phyloP scores from a whole-genome alignment of 169 alveolate genomes.

The Eimeria maxima region DNA sequence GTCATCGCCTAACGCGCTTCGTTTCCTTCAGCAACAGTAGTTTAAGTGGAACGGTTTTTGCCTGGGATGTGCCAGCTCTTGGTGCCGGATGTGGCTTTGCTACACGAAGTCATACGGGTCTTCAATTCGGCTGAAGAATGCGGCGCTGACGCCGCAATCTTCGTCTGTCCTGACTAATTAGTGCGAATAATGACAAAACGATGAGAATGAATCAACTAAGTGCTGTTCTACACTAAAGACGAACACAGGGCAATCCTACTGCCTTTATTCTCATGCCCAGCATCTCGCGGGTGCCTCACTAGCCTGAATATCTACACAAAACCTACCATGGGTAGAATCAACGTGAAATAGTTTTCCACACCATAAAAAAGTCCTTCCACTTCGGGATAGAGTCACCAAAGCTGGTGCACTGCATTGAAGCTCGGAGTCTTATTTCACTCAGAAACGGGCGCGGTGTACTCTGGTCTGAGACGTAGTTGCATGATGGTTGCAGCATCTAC shows the following conservation, averaged over 20 bases:
- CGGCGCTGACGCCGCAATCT: neutral
- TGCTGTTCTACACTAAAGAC: neutral
- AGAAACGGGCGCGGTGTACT: neutral
- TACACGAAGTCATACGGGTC: neutral
- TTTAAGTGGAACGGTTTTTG: neutral
- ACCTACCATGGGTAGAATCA: neutral
- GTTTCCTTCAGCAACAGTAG: conserved; percentile 18
- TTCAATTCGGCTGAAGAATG: neutral
- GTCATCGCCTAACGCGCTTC: conserved; percentile 45
- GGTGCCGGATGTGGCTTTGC: neutral
- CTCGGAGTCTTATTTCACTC: neutral
- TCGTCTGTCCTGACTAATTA: neutral
- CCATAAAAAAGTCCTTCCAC: neutral
- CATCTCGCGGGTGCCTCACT: neutral
- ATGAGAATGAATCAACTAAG: neutral
- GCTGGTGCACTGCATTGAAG: conserved; percentile 8
- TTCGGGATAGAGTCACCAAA: neutral
- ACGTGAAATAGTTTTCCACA: neutral
- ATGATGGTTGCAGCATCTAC: neutral
- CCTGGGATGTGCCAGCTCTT: neutral
- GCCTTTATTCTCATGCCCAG: neutral
- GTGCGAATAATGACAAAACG: neutral
- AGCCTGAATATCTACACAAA: neutral
- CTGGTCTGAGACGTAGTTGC: neutral
- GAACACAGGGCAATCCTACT: neutral